Base-by-base conservation (phyloP, 2,329 filamentous ascomycete species). In the Aspergillus sp. region DNA sequence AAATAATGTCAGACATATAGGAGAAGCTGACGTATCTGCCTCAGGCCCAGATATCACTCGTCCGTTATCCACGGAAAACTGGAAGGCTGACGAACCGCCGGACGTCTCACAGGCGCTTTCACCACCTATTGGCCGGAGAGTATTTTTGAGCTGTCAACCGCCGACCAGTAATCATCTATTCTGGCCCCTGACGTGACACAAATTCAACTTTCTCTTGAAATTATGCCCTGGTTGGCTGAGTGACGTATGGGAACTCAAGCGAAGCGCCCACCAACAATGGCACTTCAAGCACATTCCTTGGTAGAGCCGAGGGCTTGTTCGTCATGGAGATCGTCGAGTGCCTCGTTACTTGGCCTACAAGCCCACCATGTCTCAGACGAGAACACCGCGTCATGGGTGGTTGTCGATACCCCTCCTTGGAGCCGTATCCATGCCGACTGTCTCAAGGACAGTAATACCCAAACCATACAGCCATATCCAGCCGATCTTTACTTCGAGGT, bases 251-350 rank as follows among this genome's bases (percentile, higher is more conserved):
- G 14, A 44, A 7, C 15, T 15, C n/a, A 15, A 15, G 9, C 9
- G 40, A 54, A 23, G 44, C 21, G 52, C 43, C 43, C 35, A 27
- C 52, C 33, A 41, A 54, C 52, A 54, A 54, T 48, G n/a, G 44
- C 51, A 46, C 37, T 27, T 6, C 7, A 45, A 46, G 49, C 37
- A 52, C 50, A 37, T 35, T 15, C 35, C 39, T 27, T 31, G 44
- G 33, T 11, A 15, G 25, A 19, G 17, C 15, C 33, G 7, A 31
- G 52, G 40, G 33, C 31, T 50, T 14, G 11, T 39, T 40, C n/a
- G 31, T 35, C 21, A 12, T 21, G 43, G 41, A 33, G 43, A 54
- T 40, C 23, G 23, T 40, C 39, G 12, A 15, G n/a, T 43, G 46
- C 46, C 21, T 37, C 40, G 25, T 43, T 52, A 33, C 50, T 37